Base-by-base conservation (phyloP, 345 rosid species). In the Passiflora organensis region DNA sequence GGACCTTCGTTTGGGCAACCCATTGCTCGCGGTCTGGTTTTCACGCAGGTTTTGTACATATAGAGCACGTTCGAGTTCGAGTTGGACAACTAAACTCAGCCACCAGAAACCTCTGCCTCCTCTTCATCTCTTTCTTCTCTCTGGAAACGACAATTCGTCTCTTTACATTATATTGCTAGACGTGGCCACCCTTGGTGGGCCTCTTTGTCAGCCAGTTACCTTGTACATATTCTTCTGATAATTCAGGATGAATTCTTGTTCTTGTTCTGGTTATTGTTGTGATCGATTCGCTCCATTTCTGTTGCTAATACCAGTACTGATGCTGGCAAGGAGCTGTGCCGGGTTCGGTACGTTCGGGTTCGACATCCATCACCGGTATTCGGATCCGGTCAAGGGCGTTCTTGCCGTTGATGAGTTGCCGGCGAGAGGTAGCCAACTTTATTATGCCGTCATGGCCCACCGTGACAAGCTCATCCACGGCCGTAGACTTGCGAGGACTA, bases 291-390 rank as follows among this genome's bases (percentile, higher is more conserved):
- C n/a, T n/a, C n/a, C n/a, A n/a, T 49, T 17, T 43, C 18, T 48
- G 16, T 46, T 62, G 2, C 20, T 22, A 60, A 48, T 69, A n/a
- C 20, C 49, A 15, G n/a, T 63, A 17, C 43, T 60, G 6, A 38
- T 36, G 14, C 34, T 55, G 21, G 53, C 20, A 2, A 45, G 67
- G 32, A 53, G 42, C 21, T 76, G 78, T 55, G 57, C 18, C 22
- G 82, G 75, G 12, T 71, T 73, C 43, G 80, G 81, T 20, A 87
- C 80, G 11, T 82, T 80, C 64, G 99, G 86, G 39, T 89, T 84
- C 43, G 81, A 78, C 41, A 63, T 93, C 55, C 94, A 84, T 58
- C 91, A 93, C 69, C 78, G 91, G 38, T 93, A 65, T 65, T 89
- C 99, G 16, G 99, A 93, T 76, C 81, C 84, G 24, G 83, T 89